Conservation (phyloP, 2,329 filamentous ascomycete species). For the Lasiodiplodia citricola region DNA sequence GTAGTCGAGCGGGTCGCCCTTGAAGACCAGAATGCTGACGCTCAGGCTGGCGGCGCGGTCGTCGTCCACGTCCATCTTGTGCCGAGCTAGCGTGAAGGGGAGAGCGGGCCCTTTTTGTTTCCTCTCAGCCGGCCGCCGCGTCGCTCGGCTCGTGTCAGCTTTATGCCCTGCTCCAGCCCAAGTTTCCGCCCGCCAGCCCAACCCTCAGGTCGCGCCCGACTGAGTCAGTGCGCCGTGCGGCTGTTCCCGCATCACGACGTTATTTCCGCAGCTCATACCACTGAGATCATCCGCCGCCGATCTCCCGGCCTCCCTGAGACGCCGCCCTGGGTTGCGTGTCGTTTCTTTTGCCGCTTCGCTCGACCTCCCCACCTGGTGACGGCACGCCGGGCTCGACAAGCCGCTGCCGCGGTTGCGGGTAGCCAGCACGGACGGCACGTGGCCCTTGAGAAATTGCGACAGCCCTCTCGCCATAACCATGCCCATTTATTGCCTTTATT, state of each 20-base stretch:
- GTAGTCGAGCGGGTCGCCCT: constrained; percentile 22
- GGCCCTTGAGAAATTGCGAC: constrained; percentile 9
- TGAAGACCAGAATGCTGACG: constrained; percentile 23
- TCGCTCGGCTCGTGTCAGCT: background rate
- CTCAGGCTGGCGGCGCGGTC: background rate
- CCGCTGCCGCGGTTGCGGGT: background rate
- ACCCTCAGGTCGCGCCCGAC: constrained; percentile 6
- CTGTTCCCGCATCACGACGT: constrained; percentile 20
- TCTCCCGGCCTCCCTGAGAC: constrained; percentile 4
- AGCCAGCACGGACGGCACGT: constrained; percentile 10
- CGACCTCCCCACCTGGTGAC: constrained; percentile 1
- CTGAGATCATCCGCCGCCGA: background rate
- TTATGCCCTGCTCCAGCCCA: constrained; percentile 7
- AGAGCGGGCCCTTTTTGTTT: background rate
- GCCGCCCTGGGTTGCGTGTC: background rate
- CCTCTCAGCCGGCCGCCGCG: background rate
- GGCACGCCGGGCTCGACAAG: constrained; percentile 9
- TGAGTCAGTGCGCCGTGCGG: constrained; percentile 12
- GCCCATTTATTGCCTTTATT: background rate
- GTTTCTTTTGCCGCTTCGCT: background rate
- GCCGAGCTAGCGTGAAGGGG: background rate
- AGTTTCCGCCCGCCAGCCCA: constrained; percentile 14
- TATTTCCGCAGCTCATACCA: constrained; percentile 18
- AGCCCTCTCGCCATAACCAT: background rate
- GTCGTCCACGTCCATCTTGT: constrained; percentile 5